Evolutionary conservation across 495 filamentous ascomycete species (phyloP).

Genomic region (Xylaria flabelliformis): DNA sequence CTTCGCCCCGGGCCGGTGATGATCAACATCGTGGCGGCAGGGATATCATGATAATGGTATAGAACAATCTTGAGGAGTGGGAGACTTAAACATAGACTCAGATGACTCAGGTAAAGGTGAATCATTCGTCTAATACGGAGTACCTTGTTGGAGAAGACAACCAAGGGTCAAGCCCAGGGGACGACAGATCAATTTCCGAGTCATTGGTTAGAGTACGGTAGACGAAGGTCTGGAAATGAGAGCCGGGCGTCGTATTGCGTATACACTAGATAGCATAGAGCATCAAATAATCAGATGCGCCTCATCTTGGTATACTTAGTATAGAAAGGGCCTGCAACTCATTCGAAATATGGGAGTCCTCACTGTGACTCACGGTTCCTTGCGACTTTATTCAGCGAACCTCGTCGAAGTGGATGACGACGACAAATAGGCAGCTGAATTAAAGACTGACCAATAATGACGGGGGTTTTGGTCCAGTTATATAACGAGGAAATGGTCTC

Average conservation of each 20-base stretch:
- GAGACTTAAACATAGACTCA: not conserved
- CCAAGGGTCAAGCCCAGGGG: not conserved
- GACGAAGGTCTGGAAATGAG: slow-evolving; percentile 11
- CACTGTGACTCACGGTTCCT: slow-evolving; percentile 10
- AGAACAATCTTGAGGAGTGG: not conserved
- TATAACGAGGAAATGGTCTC: slow-evolving; percentile 5
- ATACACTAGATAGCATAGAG: not conserved
- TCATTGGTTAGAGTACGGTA: slow-evolving; percentile 12
- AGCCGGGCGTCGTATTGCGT: slow-evolving; percentile 4
- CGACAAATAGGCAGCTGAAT: slow-evolving; percentile 24
- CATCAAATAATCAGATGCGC: not conserved
- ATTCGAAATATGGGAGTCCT: not conserved
- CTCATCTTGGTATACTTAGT: not conserved
- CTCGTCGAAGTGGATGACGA: slow-evolving; percentile 17
- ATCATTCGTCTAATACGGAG: not conserved
- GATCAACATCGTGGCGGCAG: slow-evolving; percentile 1
- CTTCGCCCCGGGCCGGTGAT: not conserved
- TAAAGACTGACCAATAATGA: not conserved
- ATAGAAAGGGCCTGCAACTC: not conserved
- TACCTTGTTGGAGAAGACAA: not conserved
- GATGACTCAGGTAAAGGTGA: slow-evolving; percentile 21
- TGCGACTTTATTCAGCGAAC: not conserved
- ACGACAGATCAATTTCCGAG: slow-evolving; percentile 3
- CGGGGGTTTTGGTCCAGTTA: slow-evolving; percentile 3
- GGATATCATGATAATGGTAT: not conserved